Evolutionary conservation across 495 filamentous ascomycete genomes (phyloP), one percentile per base, ranked within the genome.

Genomic region (Emericellopsis terricola): DNA sequence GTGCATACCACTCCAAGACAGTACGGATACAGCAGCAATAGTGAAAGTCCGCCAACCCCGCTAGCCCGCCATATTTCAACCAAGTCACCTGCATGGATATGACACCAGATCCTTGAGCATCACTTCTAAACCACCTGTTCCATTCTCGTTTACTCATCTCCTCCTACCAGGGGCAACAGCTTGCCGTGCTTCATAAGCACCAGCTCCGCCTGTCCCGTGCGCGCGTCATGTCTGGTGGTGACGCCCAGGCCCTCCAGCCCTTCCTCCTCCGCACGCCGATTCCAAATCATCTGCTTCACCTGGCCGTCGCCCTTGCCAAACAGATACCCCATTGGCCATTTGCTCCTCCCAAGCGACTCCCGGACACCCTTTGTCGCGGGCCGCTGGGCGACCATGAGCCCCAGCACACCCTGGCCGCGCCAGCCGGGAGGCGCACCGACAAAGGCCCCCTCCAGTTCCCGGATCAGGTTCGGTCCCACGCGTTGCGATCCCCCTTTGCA

Each of bases 391-490:
- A 67, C 70, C 39, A 92, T 47, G 8, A 89, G 41, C 0, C 69
- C 85, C 16, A 84, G 43, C 8, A 75, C 68, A 11, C 64, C 59
- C 7, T 51, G 45, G 7, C 63, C 65, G 31, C 71, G 57, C 74
- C 74, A 89, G 2, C 73, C 73, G 0, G 63, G 57, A 19, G 80
- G 81, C 23, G 78, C 76, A 13, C 70, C 69, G 2, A 62, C 62
- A 42, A 87, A 74, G 0, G 81, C 68, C 9, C 87, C 89, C 47
- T 93, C 83, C 0, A 94, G 64, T 59, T 94, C 89, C 15, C 89
- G 71, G 10, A 92, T 62, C 29, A 75, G 55, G 23, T 68, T 62
- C 16, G 85, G 85, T 0, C 67, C 62, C 3, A 70, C 45, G 38
- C 61, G 69, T 15, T 58, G 46, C 38, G 59, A 60, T 14, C 64